phyloP scores from a whole-genome alignment of 202 grass and related monocot genomes.

The Schoenoplectus triqueter region DNA sequence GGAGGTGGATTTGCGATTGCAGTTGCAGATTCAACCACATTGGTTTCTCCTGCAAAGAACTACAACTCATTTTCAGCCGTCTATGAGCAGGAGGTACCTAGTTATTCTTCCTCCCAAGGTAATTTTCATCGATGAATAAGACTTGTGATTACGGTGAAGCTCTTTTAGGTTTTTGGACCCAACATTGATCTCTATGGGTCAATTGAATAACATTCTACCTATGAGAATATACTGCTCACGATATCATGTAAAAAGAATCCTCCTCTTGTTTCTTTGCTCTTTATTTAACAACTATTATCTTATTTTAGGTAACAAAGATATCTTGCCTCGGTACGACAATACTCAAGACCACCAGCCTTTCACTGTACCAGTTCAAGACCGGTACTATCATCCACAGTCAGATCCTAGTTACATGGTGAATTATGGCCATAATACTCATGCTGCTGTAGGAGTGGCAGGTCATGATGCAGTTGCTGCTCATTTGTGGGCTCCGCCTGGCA shows the following conservation, averaged over 20 bases:
- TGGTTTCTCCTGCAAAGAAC: conserved; percentile 33
- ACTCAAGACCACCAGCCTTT: conserved; percentile 51
- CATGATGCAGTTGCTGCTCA: conserved; percentile 59
- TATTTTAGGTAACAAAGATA: conserved; percentile 32
- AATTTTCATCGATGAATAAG: conserved; percentile 30
- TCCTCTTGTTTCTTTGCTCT: conserved; percentile 12
- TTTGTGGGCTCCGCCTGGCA: conserved; percentile 66
- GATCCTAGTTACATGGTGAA: conserved; percentile 49
- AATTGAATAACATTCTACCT: conserved; percentile 1
- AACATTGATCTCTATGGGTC: not conserved
- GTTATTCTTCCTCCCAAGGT: conserved; percentile 53
- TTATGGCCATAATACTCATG: conserved; percentile 53
- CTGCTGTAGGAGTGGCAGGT: conserved; percentile 45
- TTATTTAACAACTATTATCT: conserved; percentile 23
- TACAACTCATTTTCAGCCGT: conserved; percentile 14
- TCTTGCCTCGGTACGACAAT: conserved; percentile 52
- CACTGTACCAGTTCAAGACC: conserved; percentile 61
- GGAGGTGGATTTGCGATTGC: conserved; percentile 16
- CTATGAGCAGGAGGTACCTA: conserved; percentile 49
- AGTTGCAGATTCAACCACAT: conserved; percentile 15
- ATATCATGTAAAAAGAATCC: not conserved
- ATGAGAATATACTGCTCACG: not conserved
- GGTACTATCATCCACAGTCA: conserved; percentile 43
- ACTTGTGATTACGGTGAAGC: conserved; percentile 4
- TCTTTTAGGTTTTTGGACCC: not conserved